Conservation (phyloP, 2,329 filamentous ascomycete species). For the Penicillium sp. region DNA sequence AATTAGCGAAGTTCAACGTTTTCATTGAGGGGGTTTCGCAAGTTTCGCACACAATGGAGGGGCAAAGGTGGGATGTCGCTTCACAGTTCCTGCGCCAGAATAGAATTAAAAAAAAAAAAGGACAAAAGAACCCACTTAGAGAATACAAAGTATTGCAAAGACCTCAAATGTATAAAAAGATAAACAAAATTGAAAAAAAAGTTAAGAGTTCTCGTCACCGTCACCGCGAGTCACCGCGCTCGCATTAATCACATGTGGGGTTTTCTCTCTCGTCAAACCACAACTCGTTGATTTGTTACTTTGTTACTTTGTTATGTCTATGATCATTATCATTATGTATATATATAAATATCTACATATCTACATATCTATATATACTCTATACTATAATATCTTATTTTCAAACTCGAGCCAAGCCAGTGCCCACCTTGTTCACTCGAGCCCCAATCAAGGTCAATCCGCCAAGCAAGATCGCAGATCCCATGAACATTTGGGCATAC, state of each 20-base stretch:
- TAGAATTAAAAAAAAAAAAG: neutral
- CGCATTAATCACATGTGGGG: conserved; percentile 24
- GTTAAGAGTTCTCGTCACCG: neutral
- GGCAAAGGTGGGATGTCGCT: conserved; percentile 18
- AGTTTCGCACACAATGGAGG: conserved; percentile 14
- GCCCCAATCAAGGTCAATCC: conserved; percentile 44
- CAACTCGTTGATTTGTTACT: neutral
- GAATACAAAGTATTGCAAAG: neutral
- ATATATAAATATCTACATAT: neutral
- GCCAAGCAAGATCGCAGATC: conserved; percentile 46
- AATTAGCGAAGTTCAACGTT: neutral
- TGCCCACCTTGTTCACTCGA: conserved; percentile 37
- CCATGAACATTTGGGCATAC: conserved; percentile 55
- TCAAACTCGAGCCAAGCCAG: conserved; percentile 37
- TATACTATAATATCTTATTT: neutral
- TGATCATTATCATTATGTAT: neutral
- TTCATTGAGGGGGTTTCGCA: neutral
- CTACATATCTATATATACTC: neutral
- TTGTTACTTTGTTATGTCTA: too few species aligned
- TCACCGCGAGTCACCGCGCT: conserved; percentile 18
- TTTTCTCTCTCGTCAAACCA: conserved; percentile 1
- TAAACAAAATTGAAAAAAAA: neutral
- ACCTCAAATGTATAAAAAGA: neutral
- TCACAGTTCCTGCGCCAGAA: neutral
- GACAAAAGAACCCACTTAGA: neutral